Conservation (phyloP, 2,329 filamentous ascomycete species). For the Curvularia lunata region DNA sequence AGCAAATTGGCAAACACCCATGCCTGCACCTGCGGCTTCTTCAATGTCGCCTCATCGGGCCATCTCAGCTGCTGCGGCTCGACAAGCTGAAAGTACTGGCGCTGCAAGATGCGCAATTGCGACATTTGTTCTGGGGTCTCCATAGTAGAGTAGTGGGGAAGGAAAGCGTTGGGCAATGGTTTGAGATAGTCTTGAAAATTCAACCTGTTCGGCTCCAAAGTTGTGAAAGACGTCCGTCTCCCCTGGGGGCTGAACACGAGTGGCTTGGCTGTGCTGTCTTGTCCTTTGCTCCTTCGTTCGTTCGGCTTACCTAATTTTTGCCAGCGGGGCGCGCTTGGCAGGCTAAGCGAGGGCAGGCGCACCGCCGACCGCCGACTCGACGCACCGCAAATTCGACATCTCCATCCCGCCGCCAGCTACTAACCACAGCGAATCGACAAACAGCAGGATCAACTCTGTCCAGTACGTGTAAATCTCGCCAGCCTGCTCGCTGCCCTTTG, state of each 20-base stretch:
- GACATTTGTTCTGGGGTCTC: constrained; percentile 10
- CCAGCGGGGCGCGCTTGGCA: constrained; percentile 22
- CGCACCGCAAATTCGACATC: constrained; percentile 33
- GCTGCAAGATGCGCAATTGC: constrained; percentile 59
- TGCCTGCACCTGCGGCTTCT: constrained; percentile 67
- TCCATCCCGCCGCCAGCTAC: constrained; percentile 44
- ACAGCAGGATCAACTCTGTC: constrained; percentile 46
- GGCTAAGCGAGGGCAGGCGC: constrained; percentile 18
- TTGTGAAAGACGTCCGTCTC: not conserved
- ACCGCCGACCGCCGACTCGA: constrained; percentile 24
- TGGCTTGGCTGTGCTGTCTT: too few species aligned
- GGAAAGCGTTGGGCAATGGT: not conserved
- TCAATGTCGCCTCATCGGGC: constrained; percentile 65
- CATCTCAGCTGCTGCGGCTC: constrained; percentile 66
- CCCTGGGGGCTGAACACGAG: too few species aligned
- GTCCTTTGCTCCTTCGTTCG: too few species aligned
- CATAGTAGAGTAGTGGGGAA: constrained; percentile 15
- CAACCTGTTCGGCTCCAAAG: not conserved
- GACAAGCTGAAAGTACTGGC: constrained; percentile 80
- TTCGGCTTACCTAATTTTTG: constrained; percentile 31
- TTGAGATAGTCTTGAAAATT: not conserved
- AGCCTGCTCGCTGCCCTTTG: constrained; percentile 7
- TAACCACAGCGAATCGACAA: constrained; percentile 38
- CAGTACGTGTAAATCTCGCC: constrained; percentile 36
- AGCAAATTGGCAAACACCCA: constrained; percentile 72